Base-by-base conservation (phyloP, 768 basidiomycete genomes). In the Phanerochaete carnosa region DNA sequence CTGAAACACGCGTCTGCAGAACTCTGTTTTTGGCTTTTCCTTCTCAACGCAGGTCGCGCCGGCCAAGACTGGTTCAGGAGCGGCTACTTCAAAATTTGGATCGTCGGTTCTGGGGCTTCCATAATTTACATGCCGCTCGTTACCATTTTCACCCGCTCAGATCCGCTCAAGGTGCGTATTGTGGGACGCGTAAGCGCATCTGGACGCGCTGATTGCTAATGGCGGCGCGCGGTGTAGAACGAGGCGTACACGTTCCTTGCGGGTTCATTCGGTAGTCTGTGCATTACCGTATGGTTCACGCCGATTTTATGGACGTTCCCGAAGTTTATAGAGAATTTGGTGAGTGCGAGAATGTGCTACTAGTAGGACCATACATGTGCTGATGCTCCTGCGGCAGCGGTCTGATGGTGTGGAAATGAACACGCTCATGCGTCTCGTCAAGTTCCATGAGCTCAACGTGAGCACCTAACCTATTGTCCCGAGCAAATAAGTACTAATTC, bases 11-110 rank as follows among this genome's bases (percentile, higher is more conserved):
- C 62, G 62, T 47, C 22, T 51, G 8, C 59, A 92, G 92, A 94
- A 66, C 78, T 94, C 0, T 94, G 90, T 66, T 94, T 94, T 70
- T 94, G 92, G 92, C 74, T 93, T 13, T 94, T 91, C 75, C 82
- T 94, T 37, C 77, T 93, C 52, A 89, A 89, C 59, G 77, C 88
- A 0, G 77, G 81, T 22, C 78, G 85, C 0, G 71, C 73, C 1
- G 83, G 88, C 62, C 86, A 83, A 66, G 81, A 90, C 66, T 94
- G 92, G 92, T 93, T 94, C 75, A 74, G 77, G 19, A 90, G 84
- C 66, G 62, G 76, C 22, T 91, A 92, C 66, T 94, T 92, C 79
- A 89, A 82, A 71, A 76, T 76, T 2, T 94, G 92, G 92, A 73
- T 81, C 16, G 62, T 80, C 26, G 91, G 92, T 12, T 90, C 91